Evolutionary conservation across 2,329 filamentous ascomycete genomes (phyloP), one percentile per base, ranked within the genome.

Genomic region (Paecilomyces sp.): DNA sequence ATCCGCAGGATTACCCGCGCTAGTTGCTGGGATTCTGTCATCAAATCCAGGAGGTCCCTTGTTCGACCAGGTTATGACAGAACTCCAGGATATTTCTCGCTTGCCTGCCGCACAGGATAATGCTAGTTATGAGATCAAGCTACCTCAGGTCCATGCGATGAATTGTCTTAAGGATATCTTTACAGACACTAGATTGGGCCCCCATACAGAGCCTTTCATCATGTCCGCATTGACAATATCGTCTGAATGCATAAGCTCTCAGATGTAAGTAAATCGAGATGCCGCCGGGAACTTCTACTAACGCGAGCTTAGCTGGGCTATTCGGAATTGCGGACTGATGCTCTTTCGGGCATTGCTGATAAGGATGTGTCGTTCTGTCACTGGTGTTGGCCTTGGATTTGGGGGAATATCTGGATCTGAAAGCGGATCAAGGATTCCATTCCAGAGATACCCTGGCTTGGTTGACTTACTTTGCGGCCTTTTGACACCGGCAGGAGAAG

Each of bases 161-260:
- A 99, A 99, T 71, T 96, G 90, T 62, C 79, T 99, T 60, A 94
- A 94, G 70, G 92, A 96, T 64, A 88, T 96, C 1, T 94, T 97
- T 74, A 93, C 90, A 60, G 92, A 88, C 65, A 91, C 91, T 0
- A 85, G 86, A 56, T 80, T 97, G 13, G 83, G 90, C 30, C 85
- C 85, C 58, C 83, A 83, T 57, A 89, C 91, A 0, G 91, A 96
- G 67, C 79, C 80, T 0, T 88, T 92, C 66, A 81, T 97, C 7
- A 86, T 89, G 8, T 80, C 85, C 31, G 88, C 88, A 34, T 80
- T 99, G 3, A 84, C 88, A 62, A 81, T 97, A n/a, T 92, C 92
- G 1, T 90, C 90, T 11, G 83, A 84, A 60, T 91, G 89, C 57
- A 81, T 99, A 15, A 88, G 86, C 53, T 94, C 91, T 0, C 83